phyloP scores from a whole-genome alignment of 164 flowering plant genomes.

The Annona cherimola region DNA sequence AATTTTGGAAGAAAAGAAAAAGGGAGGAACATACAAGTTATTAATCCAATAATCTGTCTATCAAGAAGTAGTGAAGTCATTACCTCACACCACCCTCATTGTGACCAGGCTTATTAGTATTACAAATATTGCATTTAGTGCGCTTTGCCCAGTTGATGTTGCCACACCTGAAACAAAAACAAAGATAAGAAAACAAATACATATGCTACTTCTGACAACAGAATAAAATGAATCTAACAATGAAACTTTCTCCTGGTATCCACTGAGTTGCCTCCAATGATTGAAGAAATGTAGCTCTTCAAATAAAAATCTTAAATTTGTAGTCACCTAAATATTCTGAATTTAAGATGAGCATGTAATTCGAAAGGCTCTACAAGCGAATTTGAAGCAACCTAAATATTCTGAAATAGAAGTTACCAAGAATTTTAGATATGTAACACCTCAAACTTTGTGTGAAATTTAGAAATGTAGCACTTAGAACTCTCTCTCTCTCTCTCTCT shows the following conservation, averaged over 20 bases:
- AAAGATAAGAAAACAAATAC: background rate
- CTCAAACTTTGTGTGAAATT: no score
- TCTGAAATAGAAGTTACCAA: no score
- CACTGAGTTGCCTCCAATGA: background rate
- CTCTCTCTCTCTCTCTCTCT: no score
- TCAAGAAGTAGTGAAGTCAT: background rate
- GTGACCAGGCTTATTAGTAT: constrained; percentile 95
- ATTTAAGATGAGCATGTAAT: background rate
- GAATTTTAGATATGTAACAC: no score
- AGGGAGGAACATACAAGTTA: no score
- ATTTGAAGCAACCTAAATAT: no score
- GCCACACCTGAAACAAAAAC: constrained; percentile 65
- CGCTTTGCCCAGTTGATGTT: constrained; percentile 99
- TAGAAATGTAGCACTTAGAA: no score
- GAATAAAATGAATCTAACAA: background rate
- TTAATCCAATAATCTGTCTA: no score
- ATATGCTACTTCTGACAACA: background rate
- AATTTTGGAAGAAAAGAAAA: no score
- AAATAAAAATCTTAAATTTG: background rate
- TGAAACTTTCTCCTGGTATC: background rate
- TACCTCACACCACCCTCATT: constrained; percentile 98
- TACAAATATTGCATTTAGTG: constrained; percentile 87
- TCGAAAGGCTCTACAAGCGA: background rate
- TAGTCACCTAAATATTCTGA: no score
- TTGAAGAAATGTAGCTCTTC: background rate